Evolutionary conservation across 2,329 filamentous ascomycete species (phyloP).

Genomic region (Alternaria triticimaculans): DNA sequence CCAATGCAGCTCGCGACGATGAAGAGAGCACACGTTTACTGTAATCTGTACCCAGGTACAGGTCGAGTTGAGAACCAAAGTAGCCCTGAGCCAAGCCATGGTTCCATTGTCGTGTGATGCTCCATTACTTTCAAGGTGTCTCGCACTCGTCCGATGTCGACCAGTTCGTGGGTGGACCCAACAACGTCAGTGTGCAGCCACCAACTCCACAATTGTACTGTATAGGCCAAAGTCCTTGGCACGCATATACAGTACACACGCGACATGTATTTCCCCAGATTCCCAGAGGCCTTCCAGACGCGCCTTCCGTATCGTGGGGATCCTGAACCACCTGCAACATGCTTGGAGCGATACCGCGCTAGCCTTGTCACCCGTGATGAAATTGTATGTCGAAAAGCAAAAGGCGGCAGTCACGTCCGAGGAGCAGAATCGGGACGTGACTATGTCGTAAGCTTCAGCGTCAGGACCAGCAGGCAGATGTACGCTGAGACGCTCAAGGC

Average conservation of each 20-base stretch:
- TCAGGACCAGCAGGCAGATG: constrained; percentile 65
- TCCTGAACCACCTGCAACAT: neutral
- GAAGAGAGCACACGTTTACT: neutral
- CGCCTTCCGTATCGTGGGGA: neutral
- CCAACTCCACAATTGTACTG: constrained; percentile 30
- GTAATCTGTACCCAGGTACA: neutral
- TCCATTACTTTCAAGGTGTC: neutral
- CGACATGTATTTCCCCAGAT: constrained; percentile 14
- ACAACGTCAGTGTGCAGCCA: constrained; percentile 20
- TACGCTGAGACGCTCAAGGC: constrained; percentile 69
- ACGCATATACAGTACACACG: constrained; percentile 23
- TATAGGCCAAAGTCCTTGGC: constrained; percentile 2
- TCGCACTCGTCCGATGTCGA: neutral
- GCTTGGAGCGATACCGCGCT: neutral
- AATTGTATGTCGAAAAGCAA: neutral
- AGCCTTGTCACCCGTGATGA: neutral
- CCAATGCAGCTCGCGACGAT: constrained; percentile 1
- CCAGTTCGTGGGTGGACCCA: neutral
- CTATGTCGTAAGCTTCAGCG: constrained; percentile 54
- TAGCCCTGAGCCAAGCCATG: neutral
- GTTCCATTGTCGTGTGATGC: neutral
- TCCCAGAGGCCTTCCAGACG: constrained; percentile 7
- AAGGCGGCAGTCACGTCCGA: neutral
- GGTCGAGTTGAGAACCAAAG: neutral
- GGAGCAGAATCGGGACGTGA: neutral